These are phyloP conservation scores for Xylaria curta DNA, from an alignment of 495 filamentous ascomycete genomes.

Conservation along the genomic window DNA sequence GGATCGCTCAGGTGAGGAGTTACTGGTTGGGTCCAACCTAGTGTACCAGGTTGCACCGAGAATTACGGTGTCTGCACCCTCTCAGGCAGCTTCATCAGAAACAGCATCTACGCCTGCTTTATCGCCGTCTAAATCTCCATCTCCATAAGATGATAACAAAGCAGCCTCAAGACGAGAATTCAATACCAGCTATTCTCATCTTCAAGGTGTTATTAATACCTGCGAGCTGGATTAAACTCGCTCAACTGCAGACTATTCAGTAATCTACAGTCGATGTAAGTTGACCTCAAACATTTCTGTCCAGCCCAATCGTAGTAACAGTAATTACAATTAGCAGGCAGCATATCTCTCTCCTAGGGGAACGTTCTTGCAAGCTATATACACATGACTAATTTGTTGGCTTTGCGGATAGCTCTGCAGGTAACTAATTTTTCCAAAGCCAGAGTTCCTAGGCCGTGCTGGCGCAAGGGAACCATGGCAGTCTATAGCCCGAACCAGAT, in stretches of 20 bases:
- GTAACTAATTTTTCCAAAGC: no score
- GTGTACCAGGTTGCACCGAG: constrained; percentile 1
- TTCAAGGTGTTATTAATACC: neutral
- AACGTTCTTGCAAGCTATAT: neutral
- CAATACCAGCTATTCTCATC: neutral
- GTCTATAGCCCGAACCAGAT: constrained; percentile 44
- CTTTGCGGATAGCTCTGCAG: neutral
- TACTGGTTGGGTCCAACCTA: constrained; percentile 4
- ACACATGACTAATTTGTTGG: neutral
- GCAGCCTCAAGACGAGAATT: neutral
- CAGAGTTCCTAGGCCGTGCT: neutral
- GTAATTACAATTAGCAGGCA: neutral
- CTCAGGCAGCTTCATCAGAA: neutral
- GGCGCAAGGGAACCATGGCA: neutral
- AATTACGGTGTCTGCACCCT: neutral
- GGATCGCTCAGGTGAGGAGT: neutral
- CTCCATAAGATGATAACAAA: neutral
- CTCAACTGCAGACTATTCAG: neutral
- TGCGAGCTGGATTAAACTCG: neutral
- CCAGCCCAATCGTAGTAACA: neutral
- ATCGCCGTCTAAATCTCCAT: constrained; percentile 7
- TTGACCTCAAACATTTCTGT: neutral
- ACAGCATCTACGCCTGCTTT: neutral
- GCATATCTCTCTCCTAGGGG: neutral
- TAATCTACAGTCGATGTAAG: neutral